Base-by-base conservation (phyloP, 345 rosid genomes). In the Eucalyptus pauciflora region DNA sequence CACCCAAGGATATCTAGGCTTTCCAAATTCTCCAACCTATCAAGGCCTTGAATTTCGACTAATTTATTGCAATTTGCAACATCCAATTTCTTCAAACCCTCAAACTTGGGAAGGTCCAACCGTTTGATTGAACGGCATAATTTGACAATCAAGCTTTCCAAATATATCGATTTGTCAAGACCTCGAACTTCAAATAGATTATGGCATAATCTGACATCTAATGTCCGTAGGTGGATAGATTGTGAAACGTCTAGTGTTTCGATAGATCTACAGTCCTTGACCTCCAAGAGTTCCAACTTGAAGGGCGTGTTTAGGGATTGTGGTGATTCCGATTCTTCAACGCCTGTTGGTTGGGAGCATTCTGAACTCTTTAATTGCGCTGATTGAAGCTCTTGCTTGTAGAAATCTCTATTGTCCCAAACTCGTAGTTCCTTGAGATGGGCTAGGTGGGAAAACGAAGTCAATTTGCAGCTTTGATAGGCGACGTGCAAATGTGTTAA, bases 131-230 rank as follows among this genome's bases (percentile, higher is more conserved):
- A 48, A 48, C 3, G 33, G 33, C 33, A 2, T 33, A 2, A n/a
- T n/a, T n/a, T 33, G 33, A 33, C 2, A 33, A 2, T 2, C 67
- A 5, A 25, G 14, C 69, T 10, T 62, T 62, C 69, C 69, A 62
- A 27, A 62, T 62, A 12, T 62, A 27, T 62, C 69, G 13, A 27
- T 27, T 13, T 29, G 14, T 62, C 69, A 27, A 62, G 69, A 62
- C 0, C 69, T 62, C 3, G 41, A 67, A 67, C 2, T 67, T 67
- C 41, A 67, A n/a, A 5, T 67, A 67, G 18, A n/a, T n/a, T 67
- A 1, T 1, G 0, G 10, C 76, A n/a, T n/a, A 67, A 15, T 0
- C 0, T 0, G 10, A 2, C 5, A 0, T 0, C 1, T 14, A 67
- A 67, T n/a, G 17, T 7, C 33, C 41, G n/a, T 67, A 67, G 41